Evolutionary conservation across 805 yeast species (phyloP).

Genomic region (Yarrowia sp.): DNA sequence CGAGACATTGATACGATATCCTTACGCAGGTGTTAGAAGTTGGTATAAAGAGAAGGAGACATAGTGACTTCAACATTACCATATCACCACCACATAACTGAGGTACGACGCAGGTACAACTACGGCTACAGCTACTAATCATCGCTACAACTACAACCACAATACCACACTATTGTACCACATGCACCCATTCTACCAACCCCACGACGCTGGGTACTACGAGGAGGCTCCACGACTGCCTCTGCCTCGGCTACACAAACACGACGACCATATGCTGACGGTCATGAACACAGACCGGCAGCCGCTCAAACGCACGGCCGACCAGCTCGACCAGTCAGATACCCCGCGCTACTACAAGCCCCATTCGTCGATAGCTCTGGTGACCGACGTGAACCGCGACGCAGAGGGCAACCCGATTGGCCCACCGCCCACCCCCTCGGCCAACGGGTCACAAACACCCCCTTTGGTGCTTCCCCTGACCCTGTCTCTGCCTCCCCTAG

Average conservation of each 20-base stretch:
- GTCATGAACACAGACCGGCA: constrained; percentile 28
- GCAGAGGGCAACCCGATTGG: constrained; percentile 50
- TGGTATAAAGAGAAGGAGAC: too few relatives aligned
- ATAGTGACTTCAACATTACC: too few relatives aligned
- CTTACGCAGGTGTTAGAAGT: too few relatives aligned
- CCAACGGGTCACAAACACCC: constrained; percentile 19
- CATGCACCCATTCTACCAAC: constrained; percentile 25
- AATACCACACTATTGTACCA: too few relatives aligned
- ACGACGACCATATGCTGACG: constrained; percentile 34
- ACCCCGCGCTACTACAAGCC: constrained; percentile 25
- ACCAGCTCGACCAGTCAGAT: constrained; percentile 9
- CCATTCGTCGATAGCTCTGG: constrained; percentile 86
- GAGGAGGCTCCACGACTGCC: constrained; percentile 23
- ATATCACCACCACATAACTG: too few relatives aligned
- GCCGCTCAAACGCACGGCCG: constrained; percentile 17
- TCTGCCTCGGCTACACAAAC: constrained; percentile 8
- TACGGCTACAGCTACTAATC: too few relatives aligned
- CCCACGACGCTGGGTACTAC: constrained; percentile 14
- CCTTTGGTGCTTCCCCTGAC: constrained; percentile 34
- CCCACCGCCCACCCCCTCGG: constrained; percentile 5
- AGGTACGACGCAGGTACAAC: too few relatives aligned
- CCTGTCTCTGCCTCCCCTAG: constrained; percentile 60
- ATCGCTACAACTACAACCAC: too few relatives aligned
- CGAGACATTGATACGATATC: too few relatives aligned
- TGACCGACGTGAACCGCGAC: constrained; percentile 65